These are phyloP conservation scores for Leccinum imitatum DNA, from an alignment of 768 basidiomycete species.

Conservation along the genomic window DNA sequence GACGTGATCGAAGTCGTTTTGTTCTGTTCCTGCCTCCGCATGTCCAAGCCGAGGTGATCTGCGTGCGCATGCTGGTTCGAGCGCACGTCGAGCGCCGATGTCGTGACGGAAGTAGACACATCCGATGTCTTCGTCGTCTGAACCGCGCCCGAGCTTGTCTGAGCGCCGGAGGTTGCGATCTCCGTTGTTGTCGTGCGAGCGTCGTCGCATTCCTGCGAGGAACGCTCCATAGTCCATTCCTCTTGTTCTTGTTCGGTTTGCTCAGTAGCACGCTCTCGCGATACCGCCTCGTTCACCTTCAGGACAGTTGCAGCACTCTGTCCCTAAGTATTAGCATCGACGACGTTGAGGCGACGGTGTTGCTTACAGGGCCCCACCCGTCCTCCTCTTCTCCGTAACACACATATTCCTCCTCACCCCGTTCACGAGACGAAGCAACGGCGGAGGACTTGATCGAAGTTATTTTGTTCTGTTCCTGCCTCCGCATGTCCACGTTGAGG, in stretches of 20 bases:
- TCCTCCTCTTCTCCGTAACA: too few relatives aligned
- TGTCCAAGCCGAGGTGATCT: neutral
- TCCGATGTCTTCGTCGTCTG: neutral
- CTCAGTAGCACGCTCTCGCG: too few relatives aligned
- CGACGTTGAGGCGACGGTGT: too few relatives aligned
- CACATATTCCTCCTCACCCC: too few relatives aligned
- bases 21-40: neutral
- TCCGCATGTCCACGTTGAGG: too few relatives aligned
- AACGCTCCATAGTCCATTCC: neutral
- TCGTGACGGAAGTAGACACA: neutral
- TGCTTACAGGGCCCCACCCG: too few relatives aligned
- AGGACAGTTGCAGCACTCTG: too few relatives aligned
- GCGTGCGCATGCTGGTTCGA: neutral
- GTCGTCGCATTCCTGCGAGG: neutral
- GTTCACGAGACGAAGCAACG: too few relatives aligned
- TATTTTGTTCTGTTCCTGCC: too few relatives aligned
- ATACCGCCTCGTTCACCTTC: too few relatives aligned
- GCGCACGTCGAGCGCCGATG: neutral
- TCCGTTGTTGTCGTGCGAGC: neutral
- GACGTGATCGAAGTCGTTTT: neutral
- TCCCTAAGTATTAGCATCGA: too few relatives aligned
- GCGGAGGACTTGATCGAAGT: too few relatives aligned
- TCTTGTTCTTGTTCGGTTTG: neutral
- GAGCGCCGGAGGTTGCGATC: neutral
- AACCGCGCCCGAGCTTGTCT: neutral